These are phyloP conservation scores for Emmonsia crescens DNA, from an alignment of 2,329 filamentous ascomycete species.

Conservation along the genomic window DNA sequence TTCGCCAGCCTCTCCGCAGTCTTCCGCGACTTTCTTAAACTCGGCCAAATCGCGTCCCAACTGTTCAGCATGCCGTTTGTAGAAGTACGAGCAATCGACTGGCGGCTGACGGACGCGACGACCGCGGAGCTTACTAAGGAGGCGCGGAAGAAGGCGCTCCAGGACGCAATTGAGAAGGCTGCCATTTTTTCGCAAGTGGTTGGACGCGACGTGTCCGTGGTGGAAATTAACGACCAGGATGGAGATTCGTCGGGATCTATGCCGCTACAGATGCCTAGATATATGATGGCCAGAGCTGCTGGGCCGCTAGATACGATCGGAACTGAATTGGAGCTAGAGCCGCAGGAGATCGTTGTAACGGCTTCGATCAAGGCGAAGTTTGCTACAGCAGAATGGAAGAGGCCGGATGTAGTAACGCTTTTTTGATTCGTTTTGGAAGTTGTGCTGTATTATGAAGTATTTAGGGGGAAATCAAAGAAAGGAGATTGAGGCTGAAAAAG, in stretches of 20 bases:
- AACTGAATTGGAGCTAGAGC: not conserved
- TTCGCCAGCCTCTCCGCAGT: slow-evolving; percentile 13
- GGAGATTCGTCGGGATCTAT: not conserved
- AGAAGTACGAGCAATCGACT: slow-evolving; percentile 16
- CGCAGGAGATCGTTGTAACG: not conserved
- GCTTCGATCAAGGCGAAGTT: not conserved
- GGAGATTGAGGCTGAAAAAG: too few relatives aligned
- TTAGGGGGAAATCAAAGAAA: too few relatives aligned
- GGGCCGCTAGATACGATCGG: not conserved
- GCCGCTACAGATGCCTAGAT: not conserved
- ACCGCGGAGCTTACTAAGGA: slow-evolving; percentile 13
- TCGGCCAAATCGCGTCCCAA: slow-evolving; percentile 14
- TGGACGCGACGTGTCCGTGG: slow-evolving; percentile 11
- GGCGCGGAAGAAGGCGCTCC: slow-evolving; percentile 16
- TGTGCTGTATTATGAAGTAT: not conserved
- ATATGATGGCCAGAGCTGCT: not conserved
- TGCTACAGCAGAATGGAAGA: not conserved
- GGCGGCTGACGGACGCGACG: slow-evolving; percentile 19
- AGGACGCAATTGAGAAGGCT: slow-evolving; percentile 18
- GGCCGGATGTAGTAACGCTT: not conserved
- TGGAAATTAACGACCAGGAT: slow-evolving; percentile 9
- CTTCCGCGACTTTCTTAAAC: slow-evolving; percentile 17
- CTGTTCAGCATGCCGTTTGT: slow-evolving; percentile 15
- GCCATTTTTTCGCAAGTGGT: slow-evolving; percentile 16
- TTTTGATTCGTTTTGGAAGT: not conserved